Conservation (phyloP, 75 land plant species). For the Chamaecyparis obtusa region DNA sequence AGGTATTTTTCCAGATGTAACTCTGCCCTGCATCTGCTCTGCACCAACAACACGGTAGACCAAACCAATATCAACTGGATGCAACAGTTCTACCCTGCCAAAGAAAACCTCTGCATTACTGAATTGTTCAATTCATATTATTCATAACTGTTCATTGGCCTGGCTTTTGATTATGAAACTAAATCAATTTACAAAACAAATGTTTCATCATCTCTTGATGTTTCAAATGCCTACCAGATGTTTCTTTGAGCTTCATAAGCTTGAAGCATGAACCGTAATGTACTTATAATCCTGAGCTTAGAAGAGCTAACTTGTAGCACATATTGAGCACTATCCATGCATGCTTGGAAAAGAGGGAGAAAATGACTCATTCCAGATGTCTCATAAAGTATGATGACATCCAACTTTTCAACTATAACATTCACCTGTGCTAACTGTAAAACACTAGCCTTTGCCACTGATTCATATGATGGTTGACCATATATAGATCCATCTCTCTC, state of each 20-base stretch:
- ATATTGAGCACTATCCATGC: conserved; percentile 29
- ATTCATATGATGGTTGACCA: neutral
- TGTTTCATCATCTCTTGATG: neutral
- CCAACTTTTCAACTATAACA: conserved; percentile 37
- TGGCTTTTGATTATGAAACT: neutral
- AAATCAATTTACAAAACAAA: neutral
- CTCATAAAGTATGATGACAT: conserved; percentile 68
- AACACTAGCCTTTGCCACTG: conserved; percentile 1
- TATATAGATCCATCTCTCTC: conserved; percentile 1
- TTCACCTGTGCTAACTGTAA: conserved; percentile 35
- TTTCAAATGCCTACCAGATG: conserved; percentile 48
- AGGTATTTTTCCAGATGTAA: conserved; percentile 18
- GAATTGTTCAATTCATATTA: neutral
- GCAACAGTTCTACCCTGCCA: conserved; percentile 52
- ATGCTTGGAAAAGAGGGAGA: conserved; percentile 64
- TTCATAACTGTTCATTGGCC: neutral
- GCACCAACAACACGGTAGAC: conserved; percentile 28
- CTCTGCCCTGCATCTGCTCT: neutral
- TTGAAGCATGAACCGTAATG: conserved; percentile 30
- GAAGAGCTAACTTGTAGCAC: conserved; percentile 41
- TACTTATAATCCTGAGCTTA: conserved; percentile 65
- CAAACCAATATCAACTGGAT: conserved; percentile 27
- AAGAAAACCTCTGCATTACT: neutral
- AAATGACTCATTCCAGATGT: conserved; percentile 52
- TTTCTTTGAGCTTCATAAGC: conserved; percentile 64